Conservation (phyloP, 805 yeast species). For the Spathaspora boniae region DNA sequence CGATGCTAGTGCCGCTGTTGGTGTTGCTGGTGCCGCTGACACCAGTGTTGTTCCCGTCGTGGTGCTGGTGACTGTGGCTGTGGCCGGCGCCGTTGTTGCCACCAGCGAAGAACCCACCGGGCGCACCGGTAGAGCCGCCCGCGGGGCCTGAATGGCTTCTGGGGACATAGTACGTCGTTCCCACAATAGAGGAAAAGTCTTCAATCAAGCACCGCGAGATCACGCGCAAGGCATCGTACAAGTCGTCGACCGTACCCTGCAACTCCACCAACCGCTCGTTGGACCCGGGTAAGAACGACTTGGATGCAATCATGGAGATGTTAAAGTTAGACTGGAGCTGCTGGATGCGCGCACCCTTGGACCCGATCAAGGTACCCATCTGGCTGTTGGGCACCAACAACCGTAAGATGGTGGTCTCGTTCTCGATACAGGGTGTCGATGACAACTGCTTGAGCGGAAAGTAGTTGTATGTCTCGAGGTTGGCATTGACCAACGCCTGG, state of each 20-base stretch:
- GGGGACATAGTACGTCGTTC: slow-evolving; percentile 64
- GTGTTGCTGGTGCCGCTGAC: slow-evolving; percentile 6
- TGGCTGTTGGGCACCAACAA: slow-evolving; percentile 78
- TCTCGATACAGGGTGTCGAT: slow-evolving; percentile 48
- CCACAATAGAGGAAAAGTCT: slow-evolving; percentile 65
- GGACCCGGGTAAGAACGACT: slow-evolving; percentile 74
- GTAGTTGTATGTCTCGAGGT: slow-evolving; percentile 41
- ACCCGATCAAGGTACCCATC: slow-evolving; percentile 86
- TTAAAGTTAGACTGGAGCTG: slow-evolving; percentile 63
- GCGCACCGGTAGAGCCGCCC: not conserved
- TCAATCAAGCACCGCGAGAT: slow-evolving; percentile 71
- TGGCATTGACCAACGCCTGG: slow-evolving; percentile 51
- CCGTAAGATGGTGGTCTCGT: slow-evolving; percentile 55
- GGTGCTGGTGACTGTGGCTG: slow-evolving; percentile 6
- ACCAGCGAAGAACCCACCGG: not conserved
- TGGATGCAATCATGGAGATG: slow-evolving; percentile 84
- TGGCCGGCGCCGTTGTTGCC: slow-evolving; percentile 8
- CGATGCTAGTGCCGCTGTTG: too few species aligned
- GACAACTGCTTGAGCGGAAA: slow-evolving; percentile 61
- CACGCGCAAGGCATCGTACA: slow-evolving; percentile 53
- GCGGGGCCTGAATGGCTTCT: slow-evolving; percentile 17
- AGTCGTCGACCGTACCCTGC: slow-evolving; percentile 69
- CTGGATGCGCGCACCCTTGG: slow-evolving; percentile 77
- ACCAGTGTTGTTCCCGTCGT: not conserved
- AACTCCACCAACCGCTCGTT: slow-evolving; percentile 85